A percentile compares a stretch with the other conserved stretches of the same genome.
Conservation (phyloP, 2,329 filamentous ascomycete genomes). For the Ophiostoma piceae region DNA sequence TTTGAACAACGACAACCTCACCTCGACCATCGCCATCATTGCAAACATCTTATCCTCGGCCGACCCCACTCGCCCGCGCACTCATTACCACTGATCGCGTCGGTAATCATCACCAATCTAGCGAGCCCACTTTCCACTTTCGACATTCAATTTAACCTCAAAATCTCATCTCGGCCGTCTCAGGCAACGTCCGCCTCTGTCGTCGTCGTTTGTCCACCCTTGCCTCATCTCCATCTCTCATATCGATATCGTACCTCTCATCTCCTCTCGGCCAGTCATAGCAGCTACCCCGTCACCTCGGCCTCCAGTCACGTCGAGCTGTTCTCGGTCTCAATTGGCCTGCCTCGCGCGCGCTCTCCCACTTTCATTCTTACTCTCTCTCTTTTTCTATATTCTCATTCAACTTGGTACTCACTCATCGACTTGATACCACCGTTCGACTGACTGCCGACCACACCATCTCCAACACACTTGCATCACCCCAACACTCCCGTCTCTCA, state of each 20-base stretch:
- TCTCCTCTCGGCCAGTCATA: not conserved
- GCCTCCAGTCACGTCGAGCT: too few species aligned
- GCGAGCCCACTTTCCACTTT: conserved; percentile 8
- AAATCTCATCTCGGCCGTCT: not conserved
- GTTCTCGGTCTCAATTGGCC: not conserved
- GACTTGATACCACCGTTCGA: too few species aligned
- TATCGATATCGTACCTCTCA: not conserved
- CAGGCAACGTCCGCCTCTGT: too few species aligned
- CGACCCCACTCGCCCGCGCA: conserved; percentile 1
- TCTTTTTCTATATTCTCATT: not conserved
- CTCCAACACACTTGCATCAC: not conserved
- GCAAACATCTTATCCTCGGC: not conserved
- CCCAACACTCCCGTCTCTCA: not conserved
- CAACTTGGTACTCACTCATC: too few species aligned
- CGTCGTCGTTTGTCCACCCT: too few species aligned
- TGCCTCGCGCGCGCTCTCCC: not conserved
- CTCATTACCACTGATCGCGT: conserved; percentile 4
- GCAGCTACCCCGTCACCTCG: not conserved
- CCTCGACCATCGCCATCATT: not conserved
- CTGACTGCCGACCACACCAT: conserved; percentile 6
- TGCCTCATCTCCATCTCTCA: not conserved
- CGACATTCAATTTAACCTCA: too few species aligned
- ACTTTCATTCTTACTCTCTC: not conserved
- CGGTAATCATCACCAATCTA: conserved; percentile 6
- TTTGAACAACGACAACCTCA: not conserved